A percentile compares a stretch with the other conserved stretches of the same genome.
Conservation (phyloP, 2,329 filamentous ascomycete species). For the Geosmithia putterillii region DNA sequence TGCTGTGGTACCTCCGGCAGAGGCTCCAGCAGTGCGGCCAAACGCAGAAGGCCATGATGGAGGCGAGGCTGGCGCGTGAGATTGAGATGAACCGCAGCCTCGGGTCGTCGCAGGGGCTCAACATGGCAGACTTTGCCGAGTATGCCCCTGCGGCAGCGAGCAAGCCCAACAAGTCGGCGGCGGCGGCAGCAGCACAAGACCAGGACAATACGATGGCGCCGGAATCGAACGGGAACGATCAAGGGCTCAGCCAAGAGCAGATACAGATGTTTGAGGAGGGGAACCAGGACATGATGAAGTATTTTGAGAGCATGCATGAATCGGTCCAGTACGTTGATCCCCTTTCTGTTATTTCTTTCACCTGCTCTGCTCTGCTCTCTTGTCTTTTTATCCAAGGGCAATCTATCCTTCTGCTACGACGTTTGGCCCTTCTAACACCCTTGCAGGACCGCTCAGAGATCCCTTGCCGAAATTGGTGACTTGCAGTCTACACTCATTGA, state of each 20-base stretch:
- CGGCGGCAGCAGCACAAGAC: background rate
- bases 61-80: conserved; percentile 71
- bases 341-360: background rate
- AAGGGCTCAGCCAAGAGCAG: conserved; percentile 41
- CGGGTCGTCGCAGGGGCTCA: conserved; percentile 49
- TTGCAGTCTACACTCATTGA: conserved; percentile 79
- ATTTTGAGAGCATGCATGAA: conserved; percentile 87
- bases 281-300: conserved; percentile 83
- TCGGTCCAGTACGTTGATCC: conserved; percentile 80
- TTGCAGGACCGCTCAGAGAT: conserved; percentile 71
- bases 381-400: background rate
- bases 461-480: conserved; percentile 82
- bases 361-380: background rate
- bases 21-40: conserved; percentile 64
- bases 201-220: background rate
- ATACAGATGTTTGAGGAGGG: conserved; percentile 87
- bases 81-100: conserved; percentile 83
- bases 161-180: conserved; percentile 1
- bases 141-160: conserved; percentile 10
- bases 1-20: conserved; percentile 71
- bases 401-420: too few species aligned
- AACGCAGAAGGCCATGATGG: conserved; percentile 85
- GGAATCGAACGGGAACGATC: background rate
- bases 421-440: conserved; percentile 1
- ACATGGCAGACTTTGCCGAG: conserved; percentile 18